Evolutionary conservation across 1,139 yeast genomes (phyloP).

Genomic region (Suhomyces panamericanus): DNA sequence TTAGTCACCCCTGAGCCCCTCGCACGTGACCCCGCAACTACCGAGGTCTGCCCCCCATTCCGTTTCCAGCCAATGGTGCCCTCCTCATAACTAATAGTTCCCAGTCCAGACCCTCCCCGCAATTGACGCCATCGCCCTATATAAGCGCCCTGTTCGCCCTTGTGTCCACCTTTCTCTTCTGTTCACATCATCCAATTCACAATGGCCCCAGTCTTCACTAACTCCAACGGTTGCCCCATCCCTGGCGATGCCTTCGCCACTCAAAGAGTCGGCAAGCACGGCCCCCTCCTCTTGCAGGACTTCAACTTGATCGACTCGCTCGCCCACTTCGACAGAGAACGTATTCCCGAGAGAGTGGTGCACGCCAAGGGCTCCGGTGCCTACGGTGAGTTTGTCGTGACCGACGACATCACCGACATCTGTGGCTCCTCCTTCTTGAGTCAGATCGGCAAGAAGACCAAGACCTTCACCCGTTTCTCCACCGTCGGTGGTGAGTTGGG

Average conservation of each 20-base stretch:
- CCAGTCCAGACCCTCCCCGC: slow-evolving; percentile 11
- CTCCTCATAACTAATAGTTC: slow-evolving; percentile 7
- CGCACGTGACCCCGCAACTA: background rate
- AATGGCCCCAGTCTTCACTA: slow-evolving; percentile 53
- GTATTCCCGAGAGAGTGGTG: slow-evolving; percentile 87
- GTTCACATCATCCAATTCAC: slow-evolving; percentile 1
- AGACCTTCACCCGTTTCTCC: slow-evolving; percentile 73
- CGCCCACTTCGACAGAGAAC: slow-evolving; percentile 84
- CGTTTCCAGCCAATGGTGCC: slow-evolving; percentile 9
- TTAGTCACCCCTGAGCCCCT: background rate
- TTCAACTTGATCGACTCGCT: slow-evolving; percentile 73
- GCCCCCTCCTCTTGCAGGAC: slow-evolving; percentile 78
- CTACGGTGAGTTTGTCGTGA: slow-evolving; percentile 74
- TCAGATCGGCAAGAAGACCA: slow-evolving; percentile 74
- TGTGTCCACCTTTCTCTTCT: background rate
- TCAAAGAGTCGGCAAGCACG: slow-evolving; percentile 70
- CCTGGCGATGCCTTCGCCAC: slow-evolving; percentile 63
- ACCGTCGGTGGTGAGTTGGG: slow-evolving; percentile 90
- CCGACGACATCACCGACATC: slow-evolving; percentile 78
- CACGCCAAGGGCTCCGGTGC: slow-evolving; percentile 93
- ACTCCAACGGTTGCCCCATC: slow-evolving; percentile 74
- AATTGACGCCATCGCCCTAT: background rate
- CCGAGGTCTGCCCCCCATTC: slow-evolving; percentile 11
- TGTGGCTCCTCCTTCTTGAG: slow-evolving; percentile 70
- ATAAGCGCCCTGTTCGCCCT: background rate